A percentile compares a stretch with the other conserved stretches of the same genome.
Evolutionary conservation across 2,329 filamentous ascomycete genomes (phyloP).

Genomic region (Rutstroemia sydowiana): DNA sequence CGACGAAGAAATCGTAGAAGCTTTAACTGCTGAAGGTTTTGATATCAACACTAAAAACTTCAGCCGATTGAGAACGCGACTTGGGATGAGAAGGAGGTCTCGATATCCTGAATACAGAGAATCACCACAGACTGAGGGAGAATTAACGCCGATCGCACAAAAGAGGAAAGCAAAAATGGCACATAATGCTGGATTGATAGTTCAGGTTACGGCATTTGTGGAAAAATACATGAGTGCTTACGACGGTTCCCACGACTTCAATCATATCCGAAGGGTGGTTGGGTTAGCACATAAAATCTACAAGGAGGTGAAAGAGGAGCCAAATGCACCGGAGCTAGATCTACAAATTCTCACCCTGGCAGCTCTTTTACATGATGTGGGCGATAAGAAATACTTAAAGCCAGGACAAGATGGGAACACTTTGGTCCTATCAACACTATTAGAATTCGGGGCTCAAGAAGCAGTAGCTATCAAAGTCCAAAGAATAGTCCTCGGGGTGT

Average conservation of each 20-base stretch:
- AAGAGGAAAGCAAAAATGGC: constrained; percentile 18
- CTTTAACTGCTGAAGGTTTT: constrained; percentile 22
- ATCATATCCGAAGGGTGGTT: constrained; percentile 74
- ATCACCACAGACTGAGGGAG: constrained; percentile 18
- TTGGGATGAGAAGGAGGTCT: constrained; percentile 25
- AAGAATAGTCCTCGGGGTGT: constrained; percentile 68
- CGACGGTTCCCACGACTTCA: constrained; percentile 83
- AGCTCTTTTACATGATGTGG: constrained; percentile 81
- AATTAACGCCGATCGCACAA: neutral
- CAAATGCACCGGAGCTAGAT: constrained; percentile 43
- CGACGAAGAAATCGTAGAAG: constrained; percentile 24
- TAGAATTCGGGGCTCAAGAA: constrained; percentile 49
- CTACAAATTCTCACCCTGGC: constrained; percentile 47
- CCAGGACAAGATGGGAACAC: constrained; percentile 50
- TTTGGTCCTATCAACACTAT: constrained; percentile 49
- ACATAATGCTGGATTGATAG: constrained; percentile 32
- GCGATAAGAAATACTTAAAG: constrained; percentile 48
- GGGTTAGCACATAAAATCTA: constrained; percentile 49
- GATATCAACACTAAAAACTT: constrained; percentile 25
- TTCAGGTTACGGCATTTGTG: constrained; percentile 54
- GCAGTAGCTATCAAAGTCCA: constrained; percentile 63
- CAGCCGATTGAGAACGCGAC: constrained; percentile 23
- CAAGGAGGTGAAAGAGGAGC: constrained; percentile 21
- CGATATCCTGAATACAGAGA: constrained; percentile 27
- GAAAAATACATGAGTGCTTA: constrained; percentile 67